Conservation (phyloP, 306 rosid species). For the Cucurbita ficifolia region DNA sequence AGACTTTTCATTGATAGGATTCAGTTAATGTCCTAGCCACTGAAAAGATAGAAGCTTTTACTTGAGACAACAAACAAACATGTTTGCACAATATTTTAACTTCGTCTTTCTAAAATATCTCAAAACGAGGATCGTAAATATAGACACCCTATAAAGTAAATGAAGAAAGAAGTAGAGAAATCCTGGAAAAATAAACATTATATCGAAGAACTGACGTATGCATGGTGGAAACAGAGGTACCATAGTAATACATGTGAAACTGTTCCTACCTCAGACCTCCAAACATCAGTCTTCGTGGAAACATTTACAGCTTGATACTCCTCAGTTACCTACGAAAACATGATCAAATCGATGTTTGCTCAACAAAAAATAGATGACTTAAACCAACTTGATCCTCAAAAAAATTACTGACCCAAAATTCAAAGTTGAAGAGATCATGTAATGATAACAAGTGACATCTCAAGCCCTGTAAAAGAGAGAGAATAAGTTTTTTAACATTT, state of each 20-base stretch:
- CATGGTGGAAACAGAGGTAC: neutral
- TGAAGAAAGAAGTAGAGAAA: neutral
- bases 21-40: neutral
- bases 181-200: neutral
- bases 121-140: neutral
- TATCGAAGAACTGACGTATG: neutral
- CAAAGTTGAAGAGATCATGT: slow-evolving; percentile 69
- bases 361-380: slow-evolving; percentile 9
- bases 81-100: neutral
- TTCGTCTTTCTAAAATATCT: neutral
- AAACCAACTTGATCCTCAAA: slow-evolving; percentile 5
- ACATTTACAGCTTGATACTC: slow-evolving; percentile 60
- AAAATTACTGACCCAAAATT: slow-evolving; percentile 65
- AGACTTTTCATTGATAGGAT: neutral
- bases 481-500: neutral
- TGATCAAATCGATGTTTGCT: slow-evolving; percentile 14
- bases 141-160: neutral
- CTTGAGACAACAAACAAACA: neutral
- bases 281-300: slow-evolving; percentile 30
- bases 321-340: slow-evolving; percentile 47
- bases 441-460: slow-evolving; percentile 48
- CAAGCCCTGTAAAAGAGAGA: slow-evolving; percentile 44
- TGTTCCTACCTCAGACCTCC: slow-evolving; percentile 42
- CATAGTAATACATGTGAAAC: slow-evolving; percentile 4
- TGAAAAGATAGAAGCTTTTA: neutral